A percentile compares a stretch with the other conserved stretches of the same genome.
Evolutionary conservation across 371 early-diverging fungal genomes (phyloP).

Genomic region (Chytridiales sp.): DNA sequence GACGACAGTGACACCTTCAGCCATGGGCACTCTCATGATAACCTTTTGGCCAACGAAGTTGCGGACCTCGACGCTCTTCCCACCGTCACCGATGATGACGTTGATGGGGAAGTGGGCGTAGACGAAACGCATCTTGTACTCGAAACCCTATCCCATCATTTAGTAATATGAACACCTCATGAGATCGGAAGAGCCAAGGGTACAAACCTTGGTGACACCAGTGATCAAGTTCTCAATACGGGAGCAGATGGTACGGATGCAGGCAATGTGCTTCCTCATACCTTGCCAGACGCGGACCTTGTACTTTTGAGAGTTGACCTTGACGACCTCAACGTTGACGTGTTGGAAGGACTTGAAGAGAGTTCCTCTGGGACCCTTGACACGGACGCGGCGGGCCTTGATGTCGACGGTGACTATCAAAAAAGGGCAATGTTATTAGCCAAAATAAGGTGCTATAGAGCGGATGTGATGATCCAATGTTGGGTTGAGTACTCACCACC

Average conservation of each 20-base stretch:
- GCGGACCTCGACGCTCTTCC: slow-evolving; percentile 92
- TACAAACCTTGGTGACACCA: slow-evolving; percentile 90
- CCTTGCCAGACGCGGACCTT: slow-evolving; percentile 96
- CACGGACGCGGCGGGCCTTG: slow-evolving; percentile 46
- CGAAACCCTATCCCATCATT: slow-evolving; percentile 77
- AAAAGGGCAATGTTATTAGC: not conserved
- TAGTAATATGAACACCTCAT: slow-evolving; percentile 25
- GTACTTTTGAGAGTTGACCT: slow-evolving; percentile 68
- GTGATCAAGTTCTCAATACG: slow-evolving; percentile 97
- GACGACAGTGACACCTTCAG: slow-evolving; percentile 87
- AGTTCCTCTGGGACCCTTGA: slow-evolving; percentile 75
- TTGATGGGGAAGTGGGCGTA: slow-evolving; percentile 99
- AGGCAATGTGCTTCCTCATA: slow-evolving; percentile 95
- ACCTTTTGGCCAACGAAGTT: slow-evolving; percentile 99
- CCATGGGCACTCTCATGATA: slow-evolving; percentile 85
- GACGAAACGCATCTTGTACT: slow-evolving; percentile 99
- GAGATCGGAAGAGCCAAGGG: not conserved
- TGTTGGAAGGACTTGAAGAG: slow-evolving; percentile 93
- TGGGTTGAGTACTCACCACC: slow-evolving; percentile 30
- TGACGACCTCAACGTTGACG: slow-evolving; percentile 89
- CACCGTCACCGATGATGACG: slow-evolving; percentile 84
- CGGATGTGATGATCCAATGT: not conserved
- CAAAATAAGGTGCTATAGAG: no score
- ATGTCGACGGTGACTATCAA: slow-evolving; percentile 43
- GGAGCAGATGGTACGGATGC: slow-evolving; percentile 97